A percentile compares a stretch with the other conserved stretches of the same genome.
These are phyloP conservation scores for Gossypium davidsonii DNA, from an alignment of 441 rosid genomes.

Conservation along the genomic window DNA sequence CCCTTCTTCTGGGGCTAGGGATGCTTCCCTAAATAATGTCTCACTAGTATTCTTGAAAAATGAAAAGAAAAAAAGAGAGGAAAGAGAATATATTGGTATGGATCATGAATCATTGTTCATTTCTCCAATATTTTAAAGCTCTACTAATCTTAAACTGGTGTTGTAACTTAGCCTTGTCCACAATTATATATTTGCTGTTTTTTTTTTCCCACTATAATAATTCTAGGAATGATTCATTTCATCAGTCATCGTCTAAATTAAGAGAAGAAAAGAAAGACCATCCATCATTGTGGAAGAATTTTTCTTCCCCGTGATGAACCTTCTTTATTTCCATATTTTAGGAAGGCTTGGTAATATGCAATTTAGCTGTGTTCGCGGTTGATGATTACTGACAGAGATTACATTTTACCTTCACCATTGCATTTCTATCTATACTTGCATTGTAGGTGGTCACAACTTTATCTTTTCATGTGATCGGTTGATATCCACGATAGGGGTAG, in stretches of 20 bases:
- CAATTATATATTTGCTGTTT: neutral
- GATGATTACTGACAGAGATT: neutral
- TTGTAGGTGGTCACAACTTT: neutral
- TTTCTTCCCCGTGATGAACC: neutral
- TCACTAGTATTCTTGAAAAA: neutral
- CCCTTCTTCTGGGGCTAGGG: neutral
- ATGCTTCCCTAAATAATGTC: slow-evolving; percentile 1
- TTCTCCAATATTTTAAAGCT: neutral
- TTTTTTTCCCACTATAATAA: neutral
- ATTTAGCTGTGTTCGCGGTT: neutral
- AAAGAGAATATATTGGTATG: neutral
- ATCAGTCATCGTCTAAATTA: neutral
- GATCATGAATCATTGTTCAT: neutral
- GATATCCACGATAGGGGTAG: neutral
- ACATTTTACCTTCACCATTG: neutral
- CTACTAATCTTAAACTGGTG: slow-evolving; percentile 4
- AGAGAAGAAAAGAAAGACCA: neutral
- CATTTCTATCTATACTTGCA: neutral
- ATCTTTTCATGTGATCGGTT: neutral
- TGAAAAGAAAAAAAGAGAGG: too few species aligned
- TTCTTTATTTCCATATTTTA: neutral
- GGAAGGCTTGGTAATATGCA: slow-evolving; percentile 1
- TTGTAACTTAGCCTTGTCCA: neutral
- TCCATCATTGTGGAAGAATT: neutral
- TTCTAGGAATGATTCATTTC: slow-evolving; percentile 5